A percentile compares a stretch with the other conserved stretches of the same genome.
Evolutionary conservation across 768 basidiomycete species (phyloP).

Genomic region (Boletus tomentosulus): DNA sequence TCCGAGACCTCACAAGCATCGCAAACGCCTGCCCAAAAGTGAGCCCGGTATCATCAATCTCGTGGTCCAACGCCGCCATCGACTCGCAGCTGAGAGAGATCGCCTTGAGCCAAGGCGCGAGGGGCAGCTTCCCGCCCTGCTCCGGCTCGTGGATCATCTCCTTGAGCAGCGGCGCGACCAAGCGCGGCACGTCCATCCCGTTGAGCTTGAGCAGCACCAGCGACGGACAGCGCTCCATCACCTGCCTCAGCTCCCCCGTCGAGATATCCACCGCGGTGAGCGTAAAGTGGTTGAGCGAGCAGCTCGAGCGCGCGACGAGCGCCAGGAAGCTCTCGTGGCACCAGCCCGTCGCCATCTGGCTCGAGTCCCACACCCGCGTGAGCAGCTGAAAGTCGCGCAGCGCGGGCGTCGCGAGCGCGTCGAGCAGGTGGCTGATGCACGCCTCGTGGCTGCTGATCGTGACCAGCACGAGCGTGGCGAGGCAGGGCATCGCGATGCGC

Average conservation of each 20-base stretch:
- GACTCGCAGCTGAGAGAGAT: constrained; percentile 31
- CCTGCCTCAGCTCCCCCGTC: constrained; percentile 20
- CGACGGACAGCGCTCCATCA: constrained; percentile 29
- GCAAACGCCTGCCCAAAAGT: constrained; percentile 28
- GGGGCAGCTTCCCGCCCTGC: constrained; percentile 13
- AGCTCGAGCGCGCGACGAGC: constrained; percentile 25
- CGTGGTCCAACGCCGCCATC: constrained; percentile 16
- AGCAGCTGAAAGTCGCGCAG: constrained; percentile 31
- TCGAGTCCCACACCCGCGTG: constrained; percentile 32
- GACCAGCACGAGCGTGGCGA: constrained; percentile 29
- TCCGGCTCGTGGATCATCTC: constrained; percentile 24
- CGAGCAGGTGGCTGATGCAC: constrained; percentile 25
- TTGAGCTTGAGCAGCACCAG: constrained; percentile 28
- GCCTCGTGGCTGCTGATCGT: constrained; percentile 27
- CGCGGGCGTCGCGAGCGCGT: constrained; percentile 20
- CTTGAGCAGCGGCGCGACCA: constrained; percentile 20
- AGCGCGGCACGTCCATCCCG: constrained; percentile 19
- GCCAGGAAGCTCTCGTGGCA: constrained; percentile 26
- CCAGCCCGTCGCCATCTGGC: constrained; percentile 26
- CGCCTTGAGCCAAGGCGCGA: constrained; percentile 29
- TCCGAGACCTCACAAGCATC: constrained; percentile 23
- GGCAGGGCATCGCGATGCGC: constrained; percentile 28
- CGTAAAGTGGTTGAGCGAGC: constrained; percentile 29
- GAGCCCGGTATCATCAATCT: constrained; percentile 21
- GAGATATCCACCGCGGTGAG: constrained; percentile 24